Evolutionary conservation across 257 asterid species (phyloP).

Genomic region (Voacanga thouarsii): DNA sequence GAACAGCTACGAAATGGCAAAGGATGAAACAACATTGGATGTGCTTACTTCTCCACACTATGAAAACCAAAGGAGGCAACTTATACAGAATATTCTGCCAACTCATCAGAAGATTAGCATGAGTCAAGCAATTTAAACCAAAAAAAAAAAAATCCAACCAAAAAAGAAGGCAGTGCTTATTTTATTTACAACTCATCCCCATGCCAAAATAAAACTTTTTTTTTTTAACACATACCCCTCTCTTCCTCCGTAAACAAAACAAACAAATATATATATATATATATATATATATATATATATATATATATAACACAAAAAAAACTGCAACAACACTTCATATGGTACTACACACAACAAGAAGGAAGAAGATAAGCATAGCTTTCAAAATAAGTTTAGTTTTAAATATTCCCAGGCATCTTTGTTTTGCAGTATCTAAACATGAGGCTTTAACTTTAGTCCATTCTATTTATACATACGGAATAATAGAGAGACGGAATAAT

Average conservation of each 20-base stretch:
- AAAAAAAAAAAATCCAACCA: background rate
- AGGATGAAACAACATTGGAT: background rate
- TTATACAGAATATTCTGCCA: background rate
- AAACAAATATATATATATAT: no score
- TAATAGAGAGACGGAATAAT: no score
- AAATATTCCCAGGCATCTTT: no score
- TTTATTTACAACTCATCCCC: background rate
- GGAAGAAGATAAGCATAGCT: background rate
- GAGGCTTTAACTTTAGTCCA: background rate
- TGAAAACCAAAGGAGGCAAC: background rate
- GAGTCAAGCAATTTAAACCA: background rate
- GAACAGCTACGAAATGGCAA: background rate
- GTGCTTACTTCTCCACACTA: background rate
- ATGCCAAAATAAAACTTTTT: background rate
- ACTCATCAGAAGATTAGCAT: background rate
- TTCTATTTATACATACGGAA: background rate
- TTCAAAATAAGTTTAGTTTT: background rate
- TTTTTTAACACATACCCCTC: background rate
- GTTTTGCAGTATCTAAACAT: background rate
- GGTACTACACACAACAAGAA: background rate
- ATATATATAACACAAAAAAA: no score
- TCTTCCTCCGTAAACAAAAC: no score
- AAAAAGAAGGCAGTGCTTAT: background rate
- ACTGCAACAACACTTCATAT: no score
- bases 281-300: no score